Evolutionary conservation across 352 stramenopile species (phyloP).

Genomic region (Pythium rhizo-oryzae): DNA sequence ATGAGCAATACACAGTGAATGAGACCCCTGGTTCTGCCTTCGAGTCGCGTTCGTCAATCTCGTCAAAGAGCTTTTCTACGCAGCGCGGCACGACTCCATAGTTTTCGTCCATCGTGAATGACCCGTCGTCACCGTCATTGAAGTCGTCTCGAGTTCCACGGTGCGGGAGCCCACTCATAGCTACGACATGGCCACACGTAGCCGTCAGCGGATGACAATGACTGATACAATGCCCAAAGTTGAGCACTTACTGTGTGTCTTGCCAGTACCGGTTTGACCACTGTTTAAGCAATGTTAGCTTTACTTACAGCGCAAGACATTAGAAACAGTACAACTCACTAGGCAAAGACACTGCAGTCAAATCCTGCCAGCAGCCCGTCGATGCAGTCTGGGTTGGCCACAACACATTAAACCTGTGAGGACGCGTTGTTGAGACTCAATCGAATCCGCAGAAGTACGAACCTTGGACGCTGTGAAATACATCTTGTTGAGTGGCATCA

Average conservation of each 20-base stretch:
- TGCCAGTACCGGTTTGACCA: conserved; percentile 69
- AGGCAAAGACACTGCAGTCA: conserved; percentile 75
- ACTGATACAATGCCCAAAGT: neutral
- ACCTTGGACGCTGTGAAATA: conserved; percentile 58
- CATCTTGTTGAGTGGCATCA: conserved; percentile 37
- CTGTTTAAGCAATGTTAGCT: conserved; percentile 24
- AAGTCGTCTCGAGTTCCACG: neutral
- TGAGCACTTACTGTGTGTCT: conserved; percentile 58
- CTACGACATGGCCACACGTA: conserved; percentile 23
- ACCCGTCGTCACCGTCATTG: conserved; percentile 17
- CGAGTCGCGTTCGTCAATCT: conserved; percentile 36
- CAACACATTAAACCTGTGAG: no score
- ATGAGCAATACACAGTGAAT: conserved; percentile 67
- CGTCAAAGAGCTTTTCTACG: conserved; percentile 56
- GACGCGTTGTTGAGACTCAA: no score
- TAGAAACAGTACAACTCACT: conserved; percentile 37
- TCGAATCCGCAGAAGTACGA: no score
- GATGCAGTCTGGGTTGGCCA: conserved; percentile 45
- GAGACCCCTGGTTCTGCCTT: conserved; percentile 22
- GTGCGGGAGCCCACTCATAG: conserved; percentile 59
- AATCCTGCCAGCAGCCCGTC: conserved; percentile 61
- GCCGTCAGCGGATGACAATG: neutral
- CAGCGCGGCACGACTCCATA: conserved; percentile 62
- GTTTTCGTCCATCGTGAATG: conserved; percentile 28
- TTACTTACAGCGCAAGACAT: no score